These are phyloP conservation scores for Hamamelis virginiana DNA, from an alignment of 164 flowering plant species.

Conservation along the genomic window DNA sequence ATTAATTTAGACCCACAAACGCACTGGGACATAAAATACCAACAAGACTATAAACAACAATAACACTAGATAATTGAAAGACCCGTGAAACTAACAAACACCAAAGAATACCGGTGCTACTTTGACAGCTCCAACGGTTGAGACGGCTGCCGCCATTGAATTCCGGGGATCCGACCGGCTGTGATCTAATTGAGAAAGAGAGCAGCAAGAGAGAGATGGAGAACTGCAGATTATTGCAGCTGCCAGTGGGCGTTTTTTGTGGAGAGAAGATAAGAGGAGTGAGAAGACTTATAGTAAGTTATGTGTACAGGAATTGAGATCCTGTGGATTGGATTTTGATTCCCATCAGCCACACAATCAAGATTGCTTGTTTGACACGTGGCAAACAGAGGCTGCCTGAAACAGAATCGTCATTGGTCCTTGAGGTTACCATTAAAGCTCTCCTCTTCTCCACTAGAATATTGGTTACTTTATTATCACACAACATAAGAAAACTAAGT, in stretches of 20 bases:
- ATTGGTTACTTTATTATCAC: constrained; percentile 16
- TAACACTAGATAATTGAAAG: background rate
- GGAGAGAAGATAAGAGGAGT: background rate
- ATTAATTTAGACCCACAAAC: background rate
- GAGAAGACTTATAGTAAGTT: constrained; percentile 22
- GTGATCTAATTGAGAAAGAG: background rate
- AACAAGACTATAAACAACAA: background rate
- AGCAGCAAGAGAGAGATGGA: background rate
- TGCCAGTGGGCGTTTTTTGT: constrained; percentile 5
- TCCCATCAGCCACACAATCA: constrained; percentile 43
- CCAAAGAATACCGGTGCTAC: constrained; percentile 39
- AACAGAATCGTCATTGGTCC: constrained; percentile 2
- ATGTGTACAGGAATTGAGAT: constrained; percentile 17
- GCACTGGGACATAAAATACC: background rate
- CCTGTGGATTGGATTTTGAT: constrained; percentile 18
- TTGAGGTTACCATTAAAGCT: constrained; percentile 26
- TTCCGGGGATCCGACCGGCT: background rate
- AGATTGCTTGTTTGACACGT: constrained; percentile 41
- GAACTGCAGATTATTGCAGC: constrained; percentile 1
- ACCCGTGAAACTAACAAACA: no score
- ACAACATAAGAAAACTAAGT: background rate
- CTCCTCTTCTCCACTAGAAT: constrained; percentile 32
- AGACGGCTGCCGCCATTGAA: constrained; percentile 48
- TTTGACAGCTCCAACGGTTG: constrained; percentile 56
- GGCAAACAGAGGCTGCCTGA: constrained; percentile 21